Conservation (phyloP, 768 basidiomycete genomes). For the Porphyrellus cyaneotinctus region DNA sequence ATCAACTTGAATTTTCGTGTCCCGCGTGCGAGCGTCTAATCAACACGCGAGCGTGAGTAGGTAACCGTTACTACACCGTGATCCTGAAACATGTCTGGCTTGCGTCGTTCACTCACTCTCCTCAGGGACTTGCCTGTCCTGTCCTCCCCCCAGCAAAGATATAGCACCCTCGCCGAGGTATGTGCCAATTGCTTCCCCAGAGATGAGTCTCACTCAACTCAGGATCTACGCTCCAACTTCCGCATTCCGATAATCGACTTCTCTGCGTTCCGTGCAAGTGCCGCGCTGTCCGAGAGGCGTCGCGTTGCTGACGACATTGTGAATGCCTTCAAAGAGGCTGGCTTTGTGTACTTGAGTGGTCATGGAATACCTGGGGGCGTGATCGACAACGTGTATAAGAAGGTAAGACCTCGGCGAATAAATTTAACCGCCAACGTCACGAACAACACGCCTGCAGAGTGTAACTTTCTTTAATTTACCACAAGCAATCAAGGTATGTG, state of each 20-base stretch:
- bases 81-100: conserved; percentile 4
- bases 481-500: conserved; percentile 50
- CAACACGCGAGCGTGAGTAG: not conserved
- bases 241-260: conserved; percentile 80
- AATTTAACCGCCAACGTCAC: not conserved
- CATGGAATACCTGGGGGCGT: conserved; percentile 63
- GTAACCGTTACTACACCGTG: not conserved
- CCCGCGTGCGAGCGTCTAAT: too few relatives aligned
- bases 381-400: conserved; percentile 57
- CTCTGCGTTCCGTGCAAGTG: conserved; percentile 53
- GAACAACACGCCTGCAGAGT: conserved; percentile 46
- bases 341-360: conserved; percentile 73
- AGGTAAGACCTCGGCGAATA: conserved; percentile 41
- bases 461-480: conserved; percentile 71
- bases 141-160: conserved; percentile 9
- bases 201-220: conserved; percentile 7
- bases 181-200: not conserved
- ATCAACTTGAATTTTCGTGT: too few relatives aligned
- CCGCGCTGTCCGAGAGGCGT: conserved; percentile 52
- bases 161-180: conserved; percentile 28
- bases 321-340: conserved; percentile 72
- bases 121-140: not conserved
- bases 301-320: conserved; percentile 64
- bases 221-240: conserved; percentile 40
- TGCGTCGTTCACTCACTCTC: conserved; percentile 14